These are phyloP conservation scores for Arabis alpina DNA, from an alignment of 345 rosid species.

Conservation along the genomic window DNA sequence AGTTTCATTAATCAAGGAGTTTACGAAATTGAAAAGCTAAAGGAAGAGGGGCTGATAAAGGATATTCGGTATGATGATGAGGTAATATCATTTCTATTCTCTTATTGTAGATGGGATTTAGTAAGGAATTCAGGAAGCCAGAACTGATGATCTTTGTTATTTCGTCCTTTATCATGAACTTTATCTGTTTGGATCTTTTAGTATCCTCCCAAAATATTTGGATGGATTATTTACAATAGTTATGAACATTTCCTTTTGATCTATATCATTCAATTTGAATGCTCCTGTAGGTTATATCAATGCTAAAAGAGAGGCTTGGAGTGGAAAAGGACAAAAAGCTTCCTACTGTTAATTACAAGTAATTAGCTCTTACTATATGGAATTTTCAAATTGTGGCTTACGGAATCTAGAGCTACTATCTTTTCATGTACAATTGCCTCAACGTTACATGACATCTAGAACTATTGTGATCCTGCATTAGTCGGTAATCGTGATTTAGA, in stretches of 20 bases:
- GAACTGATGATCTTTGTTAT: constrained; percentile 17
- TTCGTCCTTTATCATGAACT: constrained; percentile 5
- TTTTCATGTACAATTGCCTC: constrained; percentile 16
- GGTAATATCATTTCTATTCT: constrained; percentile 48
- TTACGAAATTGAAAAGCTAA: constrained; percentile 79
- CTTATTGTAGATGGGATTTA: constrained; percentile 7
- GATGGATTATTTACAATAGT: background rate
- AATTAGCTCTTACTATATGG: constrained; percentile 32
- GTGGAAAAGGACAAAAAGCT: constrained; percentile 71
- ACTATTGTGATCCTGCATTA: background rate
- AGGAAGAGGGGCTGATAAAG: constrained; percentile 88
- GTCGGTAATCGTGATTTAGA: constrained; percentile 10
- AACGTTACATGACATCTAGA: no score
- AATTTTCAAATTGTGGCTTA: constrained; percentile 11
- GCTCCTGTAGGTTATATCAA: constrained; percentile 68
- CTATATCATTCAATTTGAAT: constrained; percentile 23
- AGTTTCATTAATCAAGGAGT: constrained; percentile 87
- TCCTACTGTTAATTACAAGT: constrained; percentile 79
- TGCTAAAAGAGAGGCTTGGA: constrained; percentile 87
- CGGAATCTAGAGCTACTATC: constrained; percentile 27
- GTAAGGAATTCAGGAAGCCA: background rate
- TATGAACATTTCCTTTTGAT: background rate
- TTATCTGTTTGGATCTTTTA: constrained; percentile 16
- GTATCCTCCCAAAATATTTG: constrained; percentile 17
- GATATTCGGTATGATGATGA: constrained; percentile 83